These are phyloP conservation scores for Mycena floridula DNA, from an alignment of 768 basidiomycete species.

Conservation along the genomic window DNA sequence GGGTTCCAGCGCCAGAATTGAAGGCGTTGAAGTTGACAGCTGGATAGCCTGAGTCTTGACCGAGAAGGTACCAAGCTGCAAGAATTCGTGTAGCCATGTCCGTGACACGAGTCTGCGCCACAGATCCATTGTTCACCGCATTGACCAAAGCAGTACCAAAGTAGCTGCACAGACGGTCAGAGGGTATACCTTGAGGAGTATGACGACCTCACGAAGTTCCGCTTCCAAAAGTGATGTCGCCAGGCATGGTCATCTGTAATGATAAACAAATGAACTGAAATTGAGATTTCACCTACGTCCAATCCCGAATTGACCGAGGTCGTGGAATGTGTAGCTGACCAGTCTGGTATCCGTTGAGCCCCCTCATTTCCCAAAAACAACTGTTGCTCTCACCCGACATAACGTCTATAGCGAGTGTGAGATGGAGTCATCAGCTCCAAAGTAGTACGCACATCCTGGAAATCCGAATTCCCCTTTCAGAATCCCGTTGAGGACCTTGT, in stretches of 20 bases:
- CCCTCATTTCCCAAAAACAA: no score
- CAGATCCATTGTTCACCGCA: conserved; percentile 54
- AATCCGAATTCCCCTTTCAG: conserved; percentile 64
- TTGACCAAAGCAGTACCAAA: conserved; percentile 56
- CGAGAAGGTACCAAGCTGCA: conserved; percentile 54
- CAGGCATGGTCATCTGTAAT: conserved; percentile 67
- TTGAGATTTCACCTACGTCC: conserved; percentile 38
- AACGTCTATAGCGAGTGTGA: conserved; percentile 27
- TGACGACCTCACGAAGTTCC: neutral
- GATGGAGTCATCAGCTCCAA: neutral
- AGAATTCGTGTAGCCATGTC: conserved; percentile 71
- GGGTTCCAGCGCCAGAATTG: conserved; percentile 32
- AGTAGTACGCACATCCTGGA: conserved; percentile 44
- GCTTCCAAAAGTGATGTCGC: conserved; percentile 41
- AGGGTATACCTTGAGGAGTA: neutral
- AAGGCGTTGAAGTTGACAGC: conserved; percentile 50
- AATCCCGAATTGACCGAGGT: conserved; percentile 53
- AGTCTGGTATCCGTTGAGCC: no score
- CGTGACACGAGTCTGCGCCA: conserved; percentile 51
- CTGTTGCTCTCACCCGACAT: conserved; percentile 44
- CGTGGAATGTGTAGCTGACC: conserved; percentile 60
- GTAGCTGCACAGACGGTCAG: conserved; percentile 26
- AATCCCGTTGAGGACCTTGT: conserved; percentile 51
- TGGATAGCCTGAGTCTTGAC: conserved; percentile 54
- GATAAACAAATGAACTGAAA: neutral